Evolutionary conservation across 2,329 filamentous ascomycete genomes (phyloP).

Genomic region (Dactylellina cionopaga): DNA sequence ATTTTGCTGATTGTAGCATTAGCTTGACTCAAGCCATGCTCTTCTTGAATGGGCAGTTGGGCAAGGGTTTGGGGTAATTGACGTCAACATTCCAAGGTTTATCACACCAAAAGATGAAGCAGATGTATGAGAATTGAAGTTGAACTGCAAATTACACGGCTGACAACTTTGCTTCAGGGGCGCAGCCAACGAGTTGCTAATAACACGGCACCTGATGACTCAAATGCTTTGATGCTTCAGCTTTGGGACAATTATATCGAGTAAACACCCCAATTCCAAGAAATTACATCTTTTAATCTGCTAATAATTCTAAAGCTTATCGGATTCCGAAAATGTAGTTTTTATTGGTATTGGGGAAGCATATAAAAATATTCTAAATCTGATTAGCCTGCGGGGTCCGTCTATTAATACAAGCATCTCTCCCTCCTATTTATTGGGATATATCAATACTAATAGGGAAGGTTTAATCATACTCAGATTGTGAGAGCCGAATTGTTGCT

Average conservation of each 20-base stretch:
- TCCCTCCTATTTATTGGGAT: not conserved
- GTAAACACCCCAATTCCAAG: conserved; percentile 59
- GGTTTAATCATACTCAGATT: no score
- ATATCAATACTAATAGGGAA: no score
- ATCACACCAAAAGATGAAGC: conserved; percentile 67
- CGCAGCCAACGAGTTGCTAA: conserved; percentile 59
- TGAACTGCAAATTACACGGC: conserved; percentile 60
- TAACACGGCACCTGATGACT: conserved; percentile 15
- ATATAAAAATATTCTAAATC: conserved; percentile 81
- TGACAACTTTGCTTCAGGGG: conserved; percentile 58
- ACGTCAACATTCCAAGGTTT: conserved; percentile 87
- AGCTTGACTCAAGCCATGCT: conserved; percentile 82
- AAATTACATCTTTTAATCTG: not conserved
- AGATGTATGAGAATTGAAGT: conserved; percentile 67
- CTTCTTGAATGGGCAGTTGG: conserved; percentile 85
- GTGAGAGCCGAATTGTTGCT: conserved; percentile 24
- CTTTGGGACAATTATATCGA: conserved; percentile 98
- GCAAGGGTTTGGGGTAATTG: conserved; percentile 84
- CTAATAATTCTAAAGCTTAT: conserved; percentile 62
- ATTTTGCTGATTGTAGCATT: conserved; percentile 53
- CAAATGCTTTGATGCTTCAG: conserved; percentile 66
- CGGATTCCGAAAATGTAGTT: conserved; percentile 77
- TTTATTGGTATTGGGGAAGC: conserved; percentile 90
- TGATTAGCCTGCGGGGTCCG: conserved; percentile 79
- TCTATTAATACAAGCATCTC: not conserved